Evolutionary conservation across 1,139 yeast species (phyloP).

Genomic region (Candida freyschussii): DNA sequence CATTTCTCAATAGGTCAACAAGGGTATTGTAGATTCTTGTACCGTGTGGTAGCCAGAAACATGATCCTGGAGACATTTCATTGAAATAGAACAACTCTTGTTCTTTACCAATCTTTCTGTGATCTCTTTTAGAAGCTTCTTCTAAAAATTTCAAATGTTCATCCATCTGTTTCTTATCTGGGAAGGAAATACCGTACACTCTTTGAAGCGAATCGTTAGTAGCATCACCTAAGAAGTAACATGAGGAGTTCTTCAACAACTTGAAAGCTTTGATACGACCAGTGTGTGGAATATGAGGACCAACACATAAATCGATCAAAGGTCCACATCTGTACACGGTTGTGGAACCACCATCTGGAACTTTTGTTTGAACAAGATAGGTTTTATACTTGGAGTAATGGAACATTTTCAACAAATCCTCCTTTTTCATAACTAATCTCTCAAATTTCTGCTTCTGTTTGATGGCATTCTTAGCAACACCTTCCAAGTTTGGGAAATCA

Average conservation of each 20-base stretch:
- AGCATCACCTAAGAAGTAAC: slow-evolving; percentile 93
- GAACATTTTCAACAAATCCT: slow-evolving; percentile 88
- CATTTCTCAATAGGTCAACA: slow-evolving; percentile 69
- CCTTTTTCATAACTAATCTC: slow-evolving; percentile 89
- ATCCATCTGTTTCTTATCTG: slow-evolving; percentile 95
- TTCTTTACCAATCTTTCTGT: slow-evolving; percentile 92
- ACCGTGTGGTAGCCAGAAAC: slow-evolving; percentile 98
- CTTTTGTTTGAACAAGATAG: slow-evolving; percentile 76
- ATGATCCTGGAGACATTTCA: slow-evolving; percentile 96
- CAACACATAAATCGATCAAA: slow-evolving; percentile 92
- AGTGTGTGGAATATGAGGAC: slow-evolving; percentile 98
- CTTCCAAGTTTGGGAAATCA: slow-evolving; percentile 83
- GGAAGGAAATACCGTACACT: slow-evolving; percentile 97
- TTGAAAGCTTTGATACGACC: slow-evolving; percentile 95
- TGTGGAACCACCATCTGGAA: slow-evolving; percentile 94
- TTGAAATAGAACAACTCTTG: slow-evolving; percentile 94
- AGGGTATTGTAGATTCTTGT: slow-evolving; percentile 89
- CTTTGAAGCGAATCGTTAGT: slow-evolving; percentile 94
- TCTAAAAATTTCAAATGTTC: slow-evolving; percentile 92
- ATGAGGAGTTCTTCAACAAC: slow-evolving; percentile 90
- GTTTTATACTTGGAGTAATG: slow-evolving; percentile 94
- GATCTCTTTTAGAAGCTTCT: slow-evolving; percentile 97
- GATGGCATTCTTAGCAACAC: slow-evolving; percentile 84
- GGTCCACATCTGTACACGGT: slow-evolving; percentile 99
- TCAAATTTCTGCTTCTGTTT: slow-evolving; percentile 96